These are phyloP conservation scores for Heterobasidion occidentale DNA, from an alignment of 1,284 basidiomycete genomes.

Conservation along the genomic window DNA sequence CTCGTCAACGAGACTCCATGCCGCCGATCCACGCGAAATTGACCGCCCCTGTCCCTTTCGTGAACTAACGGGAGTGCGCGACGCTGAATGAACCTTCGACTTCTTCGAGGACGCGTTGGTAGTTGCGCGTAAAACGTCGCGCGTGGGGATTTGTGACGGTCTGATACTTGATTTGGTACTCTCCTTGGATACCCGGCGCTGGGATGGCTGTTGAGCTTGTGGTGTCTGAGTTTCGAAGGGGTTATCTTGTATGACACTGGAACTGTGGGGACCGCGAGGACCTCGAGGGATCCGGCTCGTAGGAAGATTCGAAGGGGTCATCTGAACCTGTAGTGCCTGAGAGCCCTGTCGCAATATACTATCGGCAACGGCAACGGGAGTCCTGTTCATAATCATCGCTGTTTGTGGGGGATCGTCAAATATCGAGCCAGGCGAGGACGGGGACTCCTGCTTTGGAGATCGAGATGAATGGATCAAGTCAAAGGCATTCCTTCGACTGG, in stretches of 20 bases:
- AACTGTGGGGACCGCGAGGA: conserved; percentile 23
- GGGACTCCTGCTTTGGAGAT: conserved; percentile 1
- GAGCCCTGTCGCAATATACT: background rate
- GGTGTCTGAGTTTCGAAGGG: background rate
- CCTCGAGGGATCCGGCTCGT: conserved; percentile 31
- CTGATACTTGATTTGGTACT: background rate
- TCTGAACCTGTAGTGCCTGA: conserved; percentile 1
- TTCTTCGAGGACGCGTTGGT: conserved; percentile 2
- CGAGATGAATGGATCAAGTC: background rate
- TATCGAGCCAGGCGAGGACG: conserved; percentile 12
- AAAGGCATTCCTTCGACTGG: background rate
- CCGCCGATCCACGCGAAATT: conserved; percentile 5
- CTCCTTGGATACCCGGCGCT: background rate
- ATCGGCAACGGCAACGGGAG: conserved; percentile 4
- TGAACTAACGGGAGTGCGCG: background rate
- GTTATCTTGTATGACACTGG: background rate
- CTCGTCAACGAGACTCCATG: background rate
- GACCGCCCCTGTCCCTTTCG: conserved; percentile 9
- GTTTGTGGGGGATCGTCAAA: conserved; percentile 11
- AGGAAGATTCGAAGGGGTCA: conserved; percentile 1
- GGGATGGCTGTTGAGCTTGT: background rate
- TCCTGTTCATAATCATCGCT: conserved; percentile 12
- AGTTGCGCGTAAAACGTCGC: background rate
- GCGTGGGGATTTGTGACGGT: background rate
- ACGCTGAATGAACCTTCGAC: background rate